A percentile compares a stretch with the other conserved stretches of the same genome.
phyloP scores from a whole-genome alignment of 176 grass and related monocot species.

The Melocanna baccifera region DNA sequence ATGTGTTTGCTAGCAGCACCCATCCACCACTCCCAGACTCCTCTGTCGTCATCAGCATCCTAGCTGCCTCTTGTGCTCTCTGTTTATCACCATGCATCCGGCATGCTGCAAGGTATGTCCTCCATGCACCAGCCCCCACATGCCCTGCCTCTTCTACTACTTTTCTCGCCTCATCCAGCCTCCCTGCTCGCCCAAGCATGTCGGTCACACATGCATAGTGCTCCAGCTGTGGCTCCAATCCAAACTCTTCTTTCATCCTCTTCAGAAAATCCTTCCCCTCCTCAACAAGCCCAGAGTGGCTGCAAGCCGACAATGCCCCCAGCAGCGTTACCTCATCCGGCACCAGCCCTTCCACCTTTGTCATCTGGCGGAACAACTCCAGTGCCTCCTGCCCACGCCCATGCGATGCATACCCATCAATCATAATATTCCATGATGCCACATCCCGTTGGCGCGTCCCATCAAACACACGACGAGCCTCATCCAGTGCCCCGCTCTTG shows the following conservation, averaged over 20 bases:
- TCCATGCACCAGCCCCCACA: constrained; percentile 50
- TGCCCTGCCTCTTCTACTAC: constrained; percentile 39
- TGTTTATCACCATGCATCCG: constrained; percentile 52
- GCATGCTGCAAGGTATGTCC: constrained; percentile 58
- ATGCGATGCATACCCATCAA: constrained; percentile 61
- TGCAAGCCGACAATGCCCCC: constrained; percentile 51
- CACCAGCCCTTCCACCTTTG: constrained; percentile 23
- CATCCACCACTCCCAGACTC: constrained; percentile 41
- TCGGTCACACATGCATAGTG: constrained; percentile 56
- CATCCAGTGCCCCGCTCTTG: constrained; percentile 54
- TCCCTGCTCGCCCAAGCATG: constrained; percentile 57
- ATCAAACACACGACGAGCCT: constrained; percentile 45
- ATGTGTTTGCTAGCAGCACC: constrained; percentile 54
- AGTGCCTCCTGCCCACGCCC: constrained; percentile 52
- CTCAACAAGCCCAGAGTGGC: constrained; percentile 54
- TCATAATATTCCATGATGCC: constrained; percentile 79
- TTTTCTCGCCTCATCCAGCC: constrained; percentile 46
- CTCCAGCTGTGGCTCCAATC: constrained; percentile 48
- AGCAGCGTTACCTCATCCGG: constrained; percentile 58
- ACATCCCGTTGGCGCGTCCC: constrained; percentile 34
- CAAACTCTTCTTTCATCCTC: constrained; percentile 53
- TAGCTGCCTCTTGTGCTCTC: constrained; percentile 45
- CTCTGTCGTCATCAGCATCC: constrained; percentile 25
- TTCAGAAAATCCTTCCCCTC: constrained; percentile 40
- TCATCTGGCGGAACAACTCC: constrained; percentile 47